These are phyloP conservation scores for Ustilago loliicola DNA, from an alignment of 1,284 basidiomycete genomes.

Conservation along the genomic window DNA sequence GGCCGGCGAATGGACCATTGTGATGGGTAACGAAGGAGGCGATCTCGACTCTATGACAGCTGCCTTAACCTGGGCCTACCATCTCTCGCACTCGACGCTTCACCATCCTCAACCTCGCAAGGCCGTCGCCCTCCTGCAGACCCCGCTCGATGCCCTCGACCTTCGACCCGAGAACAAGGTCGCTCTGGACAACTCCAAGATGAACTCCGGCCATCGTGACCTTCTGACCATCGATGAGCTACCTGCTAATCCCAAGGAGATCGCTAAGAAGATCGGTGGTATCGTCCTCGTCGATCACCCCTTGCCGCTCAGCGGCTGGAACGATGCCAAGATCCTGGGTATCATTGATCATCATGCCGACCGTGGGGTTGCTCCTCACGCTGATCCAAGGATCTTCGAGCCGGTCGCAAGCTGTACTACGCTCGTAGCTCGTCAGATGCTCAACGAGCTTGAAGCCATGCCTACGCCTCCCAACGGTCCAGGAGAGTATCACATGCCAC, in stretches of 20 bases:
- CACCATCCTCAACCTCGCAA: conserved; percentile 41
- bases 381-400: conserved; percentile 65
- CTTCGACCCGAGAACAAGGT: conserved; percentile 71
- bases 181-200: conserved; percentile 65
- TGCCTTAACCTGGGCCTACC: conserved; percentile 64
- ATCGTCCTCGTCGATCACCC: conserved; percentile 71
- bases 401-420: conserved; percentile 65
- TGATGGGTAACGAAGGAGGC: conserved; percentile 71
- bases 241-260: conserved; percentile 64
- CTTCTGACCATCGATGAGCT: conserved; percentile 71
- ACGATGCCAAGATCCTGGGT: conserved; percentile 51
- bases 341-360: conserved; percentile 71
- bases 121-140: conserved; percentile 63
- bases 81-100: conserved; percentile 58
- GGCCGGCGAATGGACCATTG: conserved; percentile 68
- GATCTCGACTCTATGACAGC: conserved; percentile 69
- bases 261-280: conserved; percentile 62
- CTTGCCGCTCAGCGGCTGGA: conserved; percentile 65
- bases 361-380: conserved; percentile 58
- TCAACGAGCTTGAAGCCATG: conserved; percentile 62
- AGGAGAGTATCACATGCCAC: conserved; percentile 62
- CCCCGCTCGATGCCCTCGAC: conserved; percentile 67
- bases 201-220: conserved; percentile 69
- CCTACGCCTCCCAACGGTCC: conserved; percentile 30
- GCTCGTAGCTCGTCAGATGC: conserved; percentile 65